These are phyloP conservation scores for Aspergillus fijiensis DNA, from an alignment of 2,329 filamentous ascomycete genomes.

Conservation along the genomic window DNA sequence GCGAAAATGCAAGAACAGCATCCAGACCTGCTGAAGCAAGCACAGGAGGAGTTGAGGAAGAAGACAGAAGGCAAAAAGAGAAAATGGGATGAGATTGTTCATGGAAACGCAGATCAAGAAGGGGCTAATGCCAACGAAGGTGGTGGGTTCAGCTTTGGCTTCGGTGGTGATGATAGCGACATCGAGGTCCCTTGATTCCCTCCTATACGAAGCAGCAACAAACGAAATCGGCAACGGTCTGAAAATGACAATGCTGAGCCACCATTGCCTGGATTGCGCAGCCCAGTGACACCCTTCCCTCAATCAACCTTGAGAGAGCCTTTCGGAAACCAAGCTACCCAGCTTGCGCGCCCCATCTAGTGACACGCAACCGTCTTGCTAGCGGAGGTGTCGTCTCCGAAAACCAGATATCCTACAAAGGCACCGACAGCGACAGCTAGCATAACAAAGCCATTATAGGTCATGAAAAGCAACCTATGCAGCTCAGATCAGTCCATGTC, in stretches of 20 bases:
- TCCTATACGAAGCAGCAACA: neutral
- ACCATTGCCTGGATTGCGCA: neutral
- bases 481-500: conserved; percentile 6
- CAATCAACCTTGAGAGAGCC: neutral
- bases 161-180: conserved; percentile 58
- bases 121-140: conserved; percentile 24
- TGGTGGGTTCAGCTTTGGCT: conserved; percentile 64
- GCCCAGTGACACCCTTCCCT: neutral
- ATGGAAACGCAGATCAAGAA: conserved; percentile 48
- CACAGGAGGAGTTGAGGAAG: conserved; percentile 63
- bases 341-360: conserved; percentile 45
- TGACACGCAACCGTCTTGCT: conserved; percentile 92
- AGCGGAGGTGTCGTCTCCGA: conserved; percentile 67
- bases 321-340: neutral
- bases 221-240: conserved; percentile 2
- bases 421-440: conserved; percentile 83
- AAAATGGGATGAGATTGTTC: conserved; percentile 81
- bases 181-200: conserved; percentile 47
- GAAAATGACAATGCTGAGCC: conserved; percentile 3
- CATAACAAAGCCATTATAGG: conserved; percentile 99
- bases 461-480: conserved; percentile 93
- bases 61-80: conserved; percentile 67
- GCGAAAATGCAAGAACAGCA: conserved; percentile 63
- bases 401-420: conserved; percentile 81
- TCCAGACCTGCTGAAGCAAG: conserved; percentile 67